A percentile compares a stretch with the other conserved stretches of the same genome.
These are phyloP conservation scores for Tripterygium wilfordii DNA, from an alignment of 177 flowering plant genomes.

Conservation along the genomic window DNA sequence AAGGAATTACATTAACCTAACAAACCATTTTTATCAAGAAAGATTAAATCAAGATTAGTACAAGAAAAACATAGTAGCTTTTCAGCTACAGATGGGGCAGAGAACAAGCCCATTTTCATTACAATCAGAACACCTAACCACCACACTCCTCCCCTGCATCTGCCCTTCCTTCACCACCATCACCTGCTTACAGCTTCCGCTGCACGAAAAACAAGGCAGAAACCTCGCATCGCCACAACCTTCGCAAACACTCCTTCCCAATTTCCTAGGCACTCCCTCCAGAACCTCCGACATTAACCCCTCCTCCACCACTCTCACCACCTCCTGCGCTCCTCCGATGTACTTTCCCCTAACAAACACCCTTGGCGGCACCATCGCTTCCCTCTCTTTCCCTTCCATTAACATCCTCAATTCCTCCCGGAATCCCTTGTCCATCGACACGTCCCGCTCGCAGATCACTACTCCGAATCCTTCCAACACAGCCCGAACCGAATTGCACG, in stretches of 20 bases:
- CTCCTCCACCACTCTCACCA: constrained; percentile 64
- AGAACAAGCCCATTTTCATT: constrained; percentile 93
- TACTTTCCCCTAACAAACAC: constrained; percentile 79
- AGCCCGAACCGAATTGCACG: constrained; percentile 63
- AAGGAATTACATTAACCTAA: not conserved
- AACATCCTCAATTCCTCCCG: constrained; percentile 68
- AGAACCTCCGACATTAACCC: constrained; percentile 46
- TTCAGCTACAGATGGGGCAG: constrained; percentile 82
- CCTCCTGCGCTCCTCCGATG: constrained; percentile 82
- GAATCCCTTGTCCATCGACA: constrained; percentile 85
- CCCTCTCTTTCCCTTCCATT: constrained; percentile 34
- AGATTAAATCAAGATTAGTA: not conserved
- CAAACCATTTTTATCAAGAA: not conserved
- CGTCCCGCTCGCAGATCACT: constrained; percentile 57
- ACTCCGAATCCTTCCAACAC: constrained; percentile 58
- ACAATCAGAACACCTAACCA: constrained; percentile 74
- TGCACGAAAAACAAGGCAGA: constrained; percentile 75
- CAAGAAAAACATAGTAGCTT: not conserved
- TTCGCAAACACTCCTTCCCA: constrained; percentile 51
- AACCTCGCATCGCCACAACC: constrained; percentile 87
- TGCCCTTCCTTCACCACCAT: constrained; percentile 15
- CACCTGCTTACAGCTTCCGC: constrained; percentile 82
- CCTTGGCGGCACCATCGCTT: constrained; percentile 45
- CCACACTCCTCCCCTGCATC: constrained; percentile 26
- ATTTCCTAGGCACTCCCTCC: constrained; percentile 52